A percentile compares a stretch with the other conserved stretches of the same genome.
Conservation (phyloP, 306 rosid species). For the Trichosanthes truncata region DNA sequence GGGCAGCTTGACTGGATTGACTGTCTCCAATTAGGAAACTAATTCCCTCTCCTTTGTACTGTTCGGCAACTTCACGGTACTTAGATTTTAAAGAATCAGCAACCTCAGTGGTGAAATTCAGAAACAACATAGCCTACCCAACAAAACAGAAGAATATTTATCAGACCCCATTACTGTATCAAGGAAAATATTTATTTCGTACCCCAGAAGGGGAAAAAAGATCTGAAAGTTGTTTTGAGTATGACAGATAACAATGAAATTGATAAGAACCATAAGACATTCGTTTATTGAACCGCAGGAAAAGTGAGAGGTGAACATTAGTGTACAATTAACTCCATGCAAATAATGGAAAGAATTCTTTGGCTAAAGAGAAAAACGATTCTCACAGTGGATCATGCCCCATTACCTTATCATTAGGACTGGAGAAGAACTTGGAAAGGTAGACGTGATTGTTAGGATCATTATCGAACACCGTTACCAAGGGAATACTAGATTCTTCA, state of each 20-base stretch:
- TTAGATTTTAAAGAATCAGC: constrained; percentile 56
- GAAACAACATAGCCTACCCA: constrained; percentile 81
- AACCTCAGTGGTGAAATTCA: constrained; percentile 46
- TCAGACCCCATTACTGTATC: background rate
- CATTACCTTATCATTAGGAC: constrained; percentile 52
- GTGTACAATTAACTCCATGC: background rate
- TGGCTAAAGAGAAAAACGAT: background rate
- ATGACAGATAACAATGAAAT: background rate
- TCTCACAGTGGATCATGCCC: background rate
- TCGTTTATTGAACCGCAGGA: background rate
- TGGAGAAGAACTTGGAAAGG: constrained; percentile 58
- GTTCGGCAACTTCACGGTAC: constrained; percentile 70
- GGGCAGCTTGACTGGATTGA: constrained; percentile 62
- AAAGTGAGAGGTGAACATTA: background rate
- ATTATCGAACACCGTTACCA: constrained; percentile 53
- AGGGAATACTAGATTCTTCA: constrained; percentile 50
- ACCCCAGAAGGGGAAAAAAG: background rate
- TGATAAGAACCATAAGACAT: background rate
- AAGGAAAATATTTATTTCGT: background rate
- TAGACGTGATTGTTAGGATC: constrained; percentile 63
- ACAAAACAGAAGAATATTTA: constrained; percentile 14
- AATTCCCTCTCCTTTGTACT: constrained; percentile 41
- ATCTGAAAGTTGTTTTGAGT: background rate
- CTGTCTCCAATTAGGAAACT: constrained; percentile 76
- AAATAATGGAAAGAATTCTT: background rate